Percentiles rank a stretch among this genome's conserved stretches.
Evolutionary conservation across 2,329 filamentous ascomycete species (phyloP).

Genomic region (Tympanopsis confertula): DNA sequence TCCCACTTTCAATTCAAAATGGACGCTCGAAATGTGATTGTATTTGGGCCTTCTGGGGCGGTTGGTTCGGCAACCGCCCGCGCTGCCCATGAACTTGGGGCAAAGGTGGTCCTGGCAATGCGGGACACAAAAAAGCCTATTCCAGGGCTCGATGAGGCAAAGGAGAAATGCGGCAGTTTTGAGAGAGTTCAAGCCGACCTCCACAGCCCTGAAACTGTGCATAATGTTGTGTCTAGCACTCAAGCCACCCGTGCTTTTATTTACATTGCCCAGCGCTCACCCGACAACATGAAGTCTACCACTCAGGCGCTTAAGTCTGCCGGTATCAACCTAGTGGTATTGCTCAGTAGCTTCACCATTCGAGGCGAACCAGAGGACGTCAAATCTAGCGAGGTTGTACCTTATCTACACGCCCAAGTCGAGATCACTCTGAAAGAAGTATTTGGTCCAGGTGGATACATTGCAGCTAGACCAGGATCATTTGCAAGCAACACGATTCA

Average conservation of each 20-base stretch:
- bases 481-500: conserved; percentile 29
- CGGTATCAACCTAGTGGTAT: conserved; percentile 30
- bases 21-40: too few relatives aligned
- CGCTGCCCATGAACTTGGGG: conserved; percentile 23
- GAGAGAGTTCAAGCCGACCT: conserved; percentile 31
- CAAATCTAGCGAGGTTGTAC: conserved; percentile 16
- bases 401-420: conserved; percentile 27
- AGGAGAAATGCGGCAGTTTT: conserved; percentile 17
- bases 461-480: conserved; percentile 25
- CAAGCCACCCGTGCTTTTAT: conserved; percentile 35
- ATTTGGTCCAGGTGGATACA: conserved; percentile 21
- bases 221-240: conserved; percentile 22
- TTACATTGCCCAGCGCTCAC: conserved; percentile 21
- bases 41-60: conserved; percentile 36
- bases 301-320: conserved; percentile 28
- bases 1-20: too few relatives aligned
- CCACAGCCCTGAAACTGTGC: conserved; percentile 23
- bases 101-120: conserved; percentile 33
- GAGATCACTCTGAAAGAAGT: conserved; percentile 28
- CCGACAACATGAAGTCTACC: conserved; percentile 23
- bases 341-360: conserved; percentile 27
- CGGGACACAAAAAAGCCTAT: conserved; percentile 30
- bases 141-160: conserved; percentile 10
- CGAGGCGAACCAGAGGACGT: conserved; percentile 14
- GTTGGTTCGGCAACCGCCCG: conserved; percentile 27